phyloP scores from a whole-genome alignment of 1,284 basidiomycete genomes.

The Calocybe gambosa region DNA sequence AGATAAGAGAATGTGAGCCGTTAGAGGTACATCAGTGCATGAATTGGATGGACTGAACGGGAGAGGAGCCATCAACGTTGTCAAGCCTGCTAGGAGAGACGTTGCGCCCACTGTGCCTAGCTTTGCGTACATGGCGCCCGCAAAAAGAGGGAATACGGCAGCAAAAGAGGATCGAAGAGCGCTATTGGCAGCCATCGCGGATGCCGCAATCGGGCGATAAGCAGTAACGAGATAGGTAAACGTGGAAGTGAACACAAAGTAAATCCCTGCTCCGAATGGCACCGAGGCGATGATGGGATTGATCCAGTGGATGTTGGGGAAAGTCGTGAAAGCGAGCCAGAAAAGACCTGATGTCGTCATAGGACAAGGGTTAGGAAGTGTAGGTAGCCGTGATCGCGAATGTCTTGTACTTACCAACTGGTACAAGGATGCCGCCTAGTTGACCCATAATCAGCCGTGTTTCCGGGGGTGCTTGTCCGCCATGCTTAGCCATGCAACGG shows the following conservation, averaged over 20 bases:
- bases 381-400: no score
- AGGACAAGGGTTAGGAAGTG: neutral
- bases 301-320: slow-evolving; percentile 65
- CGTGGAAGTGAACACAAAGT: slow-evolving; percentile 59
- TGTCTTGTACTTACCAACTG: slow-evolving; percentile 48
- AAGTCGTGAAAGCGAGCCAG: slow-evolving; percentile 71
- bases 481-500: slow-evolving; percentile 27
- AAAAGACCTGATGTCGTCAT: slow-evolving; percentile 41
- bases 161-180: slow-evolving; percentile 64
- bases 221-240: slow-evolving; percentile 71
- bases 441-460: slow-evolving; percentile 61
- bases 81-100: slow-evolving; percentile 68
- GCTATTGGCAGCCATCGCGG: slow-evolving; percentile 71
- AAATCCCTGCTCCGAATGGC: slow-evolving; percentile 54
- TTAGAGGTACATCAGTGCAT: neutral
- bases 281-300: slow-evolving; percentile 59
- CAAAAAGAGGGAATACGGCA: slow-evolving; percentile 69
- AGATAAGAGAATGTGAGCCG: slow-evolving; percentile 11
- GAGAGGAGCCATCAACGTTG: slow-evolving; percentile 62
- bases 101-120: slow-evolving; percentile 73
- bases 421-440: slow-evolving; percentile 62
- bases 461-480: slow-evolving; percentile 63
- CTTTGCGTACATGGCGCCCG: slow-evolving; percentile 47
- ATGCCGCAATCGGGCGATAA: slow-evolving; percentile 74
- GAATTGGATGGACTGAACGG: slow-evolving; percentile 45